A percentile compares a stretch with the other conserved stretches of the same genome.
phyloP scores from a whole-genome alignment of 1,284 basidiomycete species.

The Tilletiaria anomala region DNA sequence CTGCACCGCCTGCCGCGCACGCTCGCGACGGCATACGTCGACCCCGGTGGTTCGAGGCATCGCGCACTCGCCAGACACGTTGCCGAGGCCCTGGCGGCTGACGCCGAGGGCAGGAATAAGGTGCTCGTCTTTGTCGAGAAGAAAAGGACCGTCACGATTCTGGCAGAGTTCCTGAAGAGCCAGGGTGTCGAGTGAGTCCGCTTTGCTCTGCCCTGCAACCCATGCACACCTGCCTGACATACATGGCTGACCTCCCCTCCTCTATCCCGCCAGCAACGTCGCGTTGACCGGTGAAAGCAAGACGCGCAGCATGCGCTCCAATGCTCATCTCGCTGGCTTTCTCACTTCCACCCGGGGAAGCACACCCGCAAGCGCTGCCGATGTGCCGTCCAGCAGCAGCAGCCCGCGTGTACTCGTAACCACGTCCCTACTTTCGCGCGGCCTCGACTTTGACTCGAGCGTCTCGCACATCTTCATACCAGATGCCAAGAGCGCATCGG shows the following conservation, averaged over 20 bases:
- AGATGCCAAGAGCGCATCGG: slow-evolving; percentile 4
- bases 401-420: slow-evolving; percentile 56
- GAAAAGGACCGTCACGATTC: slow-evolving; percentile 51
- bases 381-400: not conserved
- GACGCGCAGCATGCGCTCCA: slow-evolving; percentile 3
- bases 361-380: too few relatives aligned
- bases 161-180: slow-evolving; percentile 49
- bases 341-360: too few relatives aligned
- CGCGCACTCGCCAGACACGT: slow-evolving; percentile 63
- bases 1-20: slow-evolving; percentile 60
- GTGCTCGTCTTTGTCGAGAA: slow-evolving; percentile 70
- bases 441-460: slow-evolving; percentile 63
- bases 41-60: slow-evolving; percentile 55
- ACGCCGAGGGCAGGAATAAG: slow-evolving; percentile 49
- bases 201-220: not conserved
- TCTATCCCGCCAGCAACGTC: slow-evolving; percentile 2
- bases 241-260: not conserved
- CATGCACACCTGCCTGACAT: slow-evolving; percentile 7
- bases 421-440: slow-evolving; percentile 76
- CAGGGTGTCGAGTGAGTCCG: slow-evolving; percentile 52
- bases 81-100: slow-evolving; percentile 53
- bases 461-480: slow-evolving; percentile 13
- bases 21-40: slow-evolving; percentile 57
- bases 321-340: slow-evolving; percentile 5
- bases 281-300: slow-evolving; percentile 7